A percentile compares a stretch with the other conserved stretches of the same genome.
These are phyloP conservation scores for Cercophora samala DNA, from an alignment of 495 filamentous ascomycete genomes.

Conservation along the genomic window DNA sequence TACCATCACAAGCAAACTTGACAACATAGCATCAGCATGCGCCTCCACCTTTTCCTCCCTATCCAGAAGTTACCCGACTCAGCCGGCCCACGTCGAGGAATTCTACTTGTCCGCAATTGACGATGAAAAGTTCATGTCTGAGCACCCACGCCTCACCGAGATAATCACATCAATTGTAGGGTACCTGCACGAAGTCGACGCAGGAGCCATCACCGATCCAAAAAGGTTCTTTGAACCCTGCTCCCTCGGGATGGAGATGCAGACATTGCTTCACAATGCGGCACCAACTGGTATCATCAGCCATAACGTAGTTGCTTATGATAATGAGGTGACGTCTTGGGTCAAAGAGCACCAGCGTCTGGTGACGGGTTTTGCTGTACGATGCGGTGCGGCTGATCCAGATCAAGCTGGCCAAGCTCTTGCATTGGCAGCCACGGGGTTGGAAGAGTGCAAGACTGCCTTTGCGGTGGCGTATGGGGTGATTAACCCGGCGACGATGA, in stretches of 20 bases:
- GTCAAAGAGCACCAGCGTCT: not conserved
- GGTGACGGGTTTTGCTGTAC: not conserved
- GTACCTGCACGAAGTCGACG: not conserved
- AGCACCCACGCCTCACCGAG: not conserved
- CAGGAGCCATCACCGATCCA: not conserved
- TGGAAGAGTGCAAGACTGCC: not conserved
- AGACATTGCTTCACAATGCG: not conserved
- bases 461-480: not conserved
- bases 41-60: not conserved
- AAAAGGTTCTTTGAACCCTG: not conserved
- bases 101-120: not conserved
- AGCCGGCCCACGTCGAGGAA: not conserved
- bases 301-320: not conserved
- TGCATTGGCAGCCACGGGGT: not conserved
- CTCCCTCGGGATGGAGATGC: not conserved
- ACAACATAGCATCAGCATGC: not conserved
- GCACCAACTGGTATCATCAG: not conserved
- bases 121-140: not conserved
- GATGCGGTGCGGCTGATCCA: not conserved
- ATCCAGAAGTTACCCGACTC: not conserved
- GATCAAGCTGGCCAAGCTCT: not conserved
- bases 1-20: not conserved
- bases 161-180: not conserved
- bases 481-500: not conserved
- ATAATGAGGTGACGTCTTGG: not conserved